Conservation (phyloP, 1,284 basidiomycete genomes). For the Tilletia setariae region DNA sequence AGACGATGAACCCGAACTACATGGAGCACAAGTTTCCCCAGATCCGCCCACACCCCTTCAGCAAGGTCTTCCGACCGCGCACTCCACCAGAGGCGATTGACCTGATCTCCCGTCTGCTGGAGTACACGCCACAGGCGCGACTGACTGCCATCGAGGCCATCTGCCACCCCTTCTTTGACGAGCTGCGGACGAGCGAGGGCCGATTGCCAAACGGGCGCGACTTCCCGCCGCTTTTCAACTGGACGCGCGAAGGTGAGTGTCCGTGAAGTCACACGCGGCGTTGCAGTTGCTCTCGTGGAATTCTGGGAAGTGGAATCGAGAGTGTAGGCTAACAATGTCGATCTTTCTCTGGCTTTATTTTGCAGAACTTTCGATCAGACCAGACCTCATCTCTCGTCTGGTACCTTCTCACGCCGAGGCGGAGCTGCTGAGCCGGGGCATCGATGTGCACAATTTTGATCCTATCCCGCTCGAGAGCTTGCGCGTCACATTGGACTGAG, state of each 20-base stretch:
- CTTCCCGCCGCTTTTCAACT: conserved; percentile 90
- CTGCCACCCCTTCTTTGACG: conserved; percentile 91
- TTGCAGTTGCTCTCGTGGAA: no score
- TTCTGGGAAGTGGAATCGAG: no score
- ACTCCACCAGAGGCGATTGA: conserved; percentile 95
- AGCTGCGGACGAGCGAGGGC: conserved; percentile 68
- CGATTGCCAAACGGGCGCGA: conserved; percentile 94
- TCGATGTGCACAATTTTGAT: conserved; percentile 80
- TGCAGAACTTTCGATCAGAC: conserved; percentile 83
- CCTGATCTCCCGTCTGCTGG: conserved; percentile 86
- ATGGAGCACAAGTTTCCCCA: conserved; percentile 99
- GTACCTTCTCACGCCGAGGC: conserved; percentile 85
- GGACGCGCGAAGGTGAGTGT: conserved; percentile 69
- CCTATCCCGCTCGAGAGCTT: conserved; percentile 55
- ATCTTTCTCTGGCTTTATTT: no score
- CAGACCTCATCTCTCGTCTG: conserved; percentile 84
- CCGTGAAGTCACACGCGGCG: no score
- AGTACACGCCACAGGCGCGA: conserved; percentile 92
- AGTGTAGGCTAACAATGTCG: conserved; percentile 56
- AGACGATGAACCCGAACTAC: conserved; percentile 99
- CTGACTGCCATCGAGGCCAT: conserved; percentile 82
- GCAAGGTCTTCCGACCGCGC: conserved; percentile 92
- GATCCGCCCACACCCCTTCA: conserved; percentile 74
- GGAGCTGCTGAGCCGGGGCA: conserved; percentile 78
- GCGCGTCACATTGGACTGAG: conserved; percentile 53